Evolutionary conservation across 139 green algal species (phyloP).

Genomic region (Chlorella sp.): DNA sequence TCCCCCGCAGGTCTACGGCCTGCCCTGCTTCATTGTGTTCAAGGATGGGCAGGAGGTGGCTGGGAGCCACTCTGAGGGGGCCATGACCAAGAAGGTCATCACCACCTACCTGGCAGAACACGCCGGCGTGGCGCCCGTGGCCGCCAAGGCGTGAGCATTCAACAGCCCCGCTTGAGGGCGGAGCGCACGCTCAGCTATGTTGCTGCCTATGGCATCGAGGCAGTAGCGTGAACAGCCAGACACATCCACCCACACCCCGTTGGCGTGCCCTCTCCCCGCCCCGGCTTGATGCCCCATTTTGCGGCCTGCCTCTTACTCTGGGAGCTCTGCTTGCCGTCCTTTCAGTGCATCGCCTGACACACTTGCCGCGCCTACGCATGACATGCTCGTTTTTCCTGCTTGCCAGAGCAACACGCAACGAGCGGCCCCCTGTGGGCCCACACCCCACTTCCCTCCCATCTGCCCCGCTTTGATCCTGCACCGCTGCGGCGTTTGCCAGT

Average conservation of each 20-base stretch:
- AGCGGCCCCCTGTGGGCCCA: background rate
- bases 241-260: too few relatives aligned
- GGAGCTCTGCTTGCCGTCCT: background rate
- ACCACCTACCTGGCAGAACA: slow-evolving; percentile 67
- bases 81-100: slow-evolving; percentile 81
- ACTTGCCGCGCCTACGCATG: background rate
- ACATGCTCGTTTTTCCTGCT: background rate
- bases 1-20: slow-evolving; percentile 85
- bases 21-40: slow-evolving; percentile 95
- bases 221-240: background rate
- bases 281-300: too few relatives aligned
- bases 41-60: slow-evolving; percentile 84
- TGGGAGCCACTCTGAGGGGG: slow-evolving; percentile 87
- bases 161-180: background rate
- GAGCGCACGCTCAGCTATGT: background rate
- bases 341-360: background rate
- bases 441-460: background rate
- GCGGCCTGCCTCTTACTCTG: background rate
- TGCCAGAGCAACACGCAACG: too few relatives aligned
- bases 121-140: background rate
- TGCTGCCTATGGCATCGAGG: background rate
- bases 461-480: background rate
- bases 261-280: too few relatives aligned
- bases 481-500: background rate
- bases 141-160: background rate